Percentiles rank a stretch among this genome's conserved stretches.
Conservation (phyloP, 345 rosid species). For the thale cress (Arabidopsis thaliana) region TAIR10.1 NC_003074.8:832001-832500, state of each 20-base stretch:
- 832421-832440: neutral
- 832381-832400: neutral
- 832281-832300: neutral
- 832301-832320: neutral
- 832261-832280: conserved; percentile 79
- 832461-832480: neutral
- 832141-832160: neutral
- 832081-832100: neutral
- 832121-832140: too few relatives aligned
- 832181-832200: neutral
- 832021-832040: neutral
- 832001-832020: conserved; percentile 39
- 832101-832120: too few relatives aligned
- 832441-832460: neutral
- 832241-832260: conserved; percentile 86
- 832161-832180: neutral
- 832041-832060: neutral
- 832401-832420: neutral
- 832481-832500: conserved; percentile 13
- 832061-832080: neutral
- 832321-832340: neutral
- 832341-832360: neutral
- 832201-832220: conserved; percentile 44
- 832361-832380: neutral
- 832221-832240: conserved; percentile 95